Evolutionary conservation across 805 yeast genomes (phyloP), one percentile per base, ranked within the genome.

Genomic region (Starmerella stellata): DNA sequence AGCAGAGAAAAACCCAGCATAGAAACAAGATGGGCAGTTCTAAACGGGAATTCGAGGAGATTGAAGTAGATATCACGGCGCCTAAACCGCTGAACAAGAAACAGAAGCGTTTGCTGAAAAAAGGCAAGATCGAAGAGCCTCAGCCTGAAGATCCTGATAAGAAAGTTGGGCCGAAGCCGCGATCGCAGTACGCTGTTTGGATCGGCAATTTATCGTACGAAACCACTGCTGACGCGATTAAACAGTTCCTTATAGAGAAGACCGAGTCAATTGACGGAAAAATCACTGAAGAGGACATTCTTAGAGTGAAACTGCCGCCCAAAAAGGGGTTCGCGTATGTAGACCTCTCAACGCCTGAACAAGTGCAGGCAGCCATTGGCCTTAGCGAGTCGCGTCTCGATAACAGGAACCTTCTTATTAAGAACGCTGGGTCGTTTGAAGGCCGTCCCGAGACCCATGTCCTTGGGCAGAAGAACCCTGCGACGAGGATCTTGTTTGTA

Each of bases 161-260:
- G 16, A 36, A 42, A 16, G 42, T 46, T 1, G 38, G 52, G 44
- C 48, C 42, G 19, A 40, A 44, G 28, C 44, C 44, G 14, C 40
- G 40, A 5, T 42, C 54, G 4, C 53, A 52, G 14, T 50, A 35
- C 52, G 92, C 92, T 34, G 90, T 83, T 27, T 90, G 98, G 98
- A 70, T 90, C 35, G 98, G 98, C 32, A 90, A 90, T 55, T 60
- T 90, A 45, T 68, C 94, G 0, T 90, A 77, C 52, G 90, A 80
- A 38, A 81, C 95, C 4, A 66, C 75, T 0, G 73, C 69, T 49
- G 87, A 78, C 27, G 92, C 83, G 45, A 53, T 90, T 25, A 61
- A 62, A 13, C 65, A 74, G 38, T 82, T 78, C 46, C 58, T 90
- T 5, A 60, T 66, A 1, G 66, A 70, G 8, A 79, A 76, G 52